Evolutionary conservation across 352 stramenopile genomes (phyloP), one percentile per base, ranked within the genome.

Genomic region (Pythium coloratum): DNA sequence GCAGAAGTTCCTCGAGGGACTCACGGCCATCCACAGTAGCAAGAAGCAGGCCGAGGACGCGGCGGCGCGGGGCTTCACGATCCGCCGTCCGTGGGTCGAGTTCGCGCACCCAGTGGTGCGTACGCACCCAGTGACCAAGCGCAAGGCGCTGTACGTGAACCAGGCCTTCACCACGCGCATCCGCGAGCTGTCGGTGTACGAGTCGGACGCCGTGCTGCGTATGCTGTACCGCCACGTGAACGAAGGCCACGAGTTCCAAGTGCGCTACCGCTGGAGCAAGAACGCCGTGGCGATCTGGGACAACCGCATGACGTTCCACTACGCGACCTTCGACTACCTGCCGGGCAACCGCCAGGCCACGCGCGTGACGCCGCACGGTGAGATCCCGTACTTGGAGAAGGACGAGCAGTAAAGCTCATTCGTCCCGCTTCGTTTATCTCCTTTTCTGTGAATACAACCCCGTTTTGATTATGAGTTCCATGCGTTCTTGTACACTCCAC

Each of bases 1-100:
- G 42, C 62, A 81, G 57, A 72, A 71, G 53, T 76, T 82, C 33
- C 59, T 84, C 6, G 73, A 82, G 26, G 66, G 70, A 0, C 59
- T 84, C 16, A 80, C 72, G 3, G 77, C 77, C 16, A 77, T 82
- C 47, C 77, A 84, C 66, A 83, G 73, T 60, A 76, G 73, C 68
- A 78, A 78, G 60, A 64, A 64, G 7, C 76, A 82, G 67, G 76
- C 73, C 0, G 62, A 77, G 18, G 54, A 57, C 9, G 73, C 76
- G 18, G 64, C 70, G 0, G 47, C 26, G 6, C 55, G 60, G 16
- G 71, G 71, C 33, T 58, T 70, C 30, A 78, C 64, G 28, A 58
- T 83, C 20, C 76, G 73, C 26, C 76, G 76, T 6, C 57, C 68
- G 28, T 55, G 55, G n/a, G 73, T 78, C 26, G 73, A 75, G 61